Percentiles rank a stretch among this genome's conserved stretches.
Conservation (phyloP, 116 monocot genomes). For the Trichopus zeylanicus region DNA sequence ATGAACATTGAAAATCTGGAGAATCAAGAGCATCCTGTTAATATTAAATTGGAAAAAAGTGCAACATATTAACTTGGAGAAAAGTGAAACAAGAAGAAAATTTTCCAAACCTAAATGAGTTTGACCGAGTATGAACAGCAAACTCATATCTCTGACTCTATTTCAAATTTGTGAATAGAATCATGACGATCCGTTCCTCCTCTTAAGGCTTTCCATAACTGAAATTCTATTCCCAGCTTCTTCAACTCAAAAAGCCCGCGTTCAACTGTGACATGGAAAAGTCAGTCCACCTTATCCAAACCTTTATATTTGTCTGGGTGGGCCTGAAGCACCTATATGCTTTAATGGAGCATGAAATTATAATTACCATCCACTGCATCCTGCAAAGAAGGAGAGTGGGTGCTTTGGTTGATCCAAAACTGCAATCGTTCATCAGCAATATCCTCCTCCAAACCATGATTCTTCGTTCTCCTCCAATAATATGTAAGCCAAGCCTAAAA, state of each 20-base stretch:
- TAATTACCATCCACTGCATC: conserved; percentile 57
- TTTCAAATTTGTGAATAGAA: conserved; percentile 3
- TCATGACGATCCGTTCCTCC: conserved; percentile 11
- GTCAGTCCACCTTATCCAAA: background rate
- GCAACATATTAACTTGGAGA: no score
- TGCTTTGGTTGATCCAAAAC: conserved; percentile 57
- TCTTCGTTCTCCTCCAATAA: conserved; percentile 63
- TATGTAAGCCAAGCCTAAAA: conserved; percentile 72
- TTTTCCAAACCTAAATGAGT: no score
- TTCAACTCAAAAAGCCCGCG: conserved; percentile 42
- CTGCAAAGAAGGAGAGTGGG: conserved; percentile 38
- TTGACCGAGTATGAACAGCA: no score
- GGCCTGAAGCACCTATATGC: no score
- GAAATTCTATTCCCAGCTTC: conserved; percentile 56
- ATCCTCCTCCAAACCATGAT: conserved; percentile 63
- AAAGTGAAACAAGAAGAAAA: no score
- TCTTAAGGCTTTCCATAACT: conserved; percentile 38
- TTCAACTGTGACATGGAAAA: conserved; percentile 25
- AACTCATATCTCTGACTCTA: conserved; percentile 1
- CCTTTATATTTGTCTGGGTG: background rate
- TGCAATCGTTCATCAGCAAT: conserved; percentile 66
- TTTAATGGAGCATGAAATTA: background rate
- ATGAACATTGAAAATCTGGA: no score
- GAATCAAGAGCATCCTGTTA: no score
- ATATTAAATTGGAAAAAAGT: no score